Base-by-base conservation (phyloP, 1,284 basidiomycete species). In the Fomitiporia mediterranea region DNA sequence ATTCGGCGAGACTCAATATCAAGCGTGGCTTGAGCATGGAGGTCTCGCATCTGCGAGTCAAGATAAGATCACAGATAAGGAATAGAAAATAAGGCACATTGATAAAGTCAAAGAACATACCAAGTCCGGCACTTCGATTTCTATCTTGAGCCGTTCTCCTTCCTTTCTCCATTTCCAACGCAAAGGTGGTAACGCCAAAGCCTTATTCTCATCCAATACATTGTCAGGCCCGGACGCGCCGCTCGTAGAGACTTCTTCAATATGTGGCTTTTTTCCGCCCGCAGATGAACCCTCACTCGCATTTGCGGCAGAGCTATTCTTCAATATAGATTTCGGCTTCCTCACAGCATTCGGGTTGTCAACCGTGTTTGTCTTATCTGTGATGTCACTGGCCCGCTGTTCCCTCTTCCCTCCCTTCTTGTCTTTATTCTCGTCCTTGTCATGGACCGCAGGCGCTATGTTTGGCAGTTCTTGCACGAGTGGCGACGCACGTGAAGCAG, bases 1-100 rank as follows among this genome's bases (percentile, higher is more conserved):
- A 89, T 57, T 9, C 83, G 74, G 19, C 78, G 73, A 0, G 79
- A 71, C 61, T 86, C 83, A 19, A 89, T 59, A 60, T 87, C 84
- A 9, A 89, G 77, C 0, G 76, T 76, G 1, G 82, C 72, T 2
- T 66, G 60, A 19, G 72, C 57, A 43, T 84, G 73, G 37, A 71
- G 62, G 21, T 69, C 62, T 51, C 63, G 76, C 4, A 76, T 79
- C 83, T 85, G 56, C n/a, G 37, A 30, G 6, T 28, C 7, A n/a
- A 42, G 30, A 54, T 9, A 13, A 54, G n/a, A 32, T 5, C n/a
- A n/a, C n/a, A n/a, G n/a, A n/a, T n/a, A n/a, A n/a, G n/a, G n/a
- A 23, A 47, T 2, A 38, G 11, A 23, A 47, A 25, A 43, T 43
- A 7, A 25, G 28, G 25, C 21, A 30, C 19, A 23, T 27, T 27